Percentiles rank a stretch among this genome's conserved stretches.
phyloP scores from a whole-genome alignment of 805 yeast species.

The Tetrapisispora namnaoensis region DNA sequence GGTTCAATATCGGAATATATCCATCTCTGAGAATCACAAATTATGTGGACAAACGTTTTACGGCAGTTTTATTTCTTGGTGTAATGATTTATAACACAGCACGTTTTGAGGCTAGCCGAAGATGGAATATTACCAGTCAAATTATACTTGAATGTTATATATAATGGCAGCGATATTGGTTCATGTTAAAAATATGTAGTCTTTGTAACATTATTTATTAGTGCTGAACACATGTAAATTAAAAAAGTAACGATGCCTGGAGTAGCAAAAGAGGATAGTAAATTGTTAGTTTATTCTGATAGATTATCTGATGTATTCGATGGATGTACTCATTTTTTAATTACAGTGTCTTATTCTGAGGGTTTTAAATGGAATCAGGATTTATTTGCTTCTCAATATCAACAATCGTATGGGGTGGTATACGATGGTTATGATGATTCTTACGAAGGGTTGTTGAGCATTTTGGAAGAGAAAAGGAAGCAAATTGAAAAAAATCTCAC shows the following conservation, averaged over 20 bases:
- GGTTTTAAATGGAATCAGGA: conserved; percentile 75
- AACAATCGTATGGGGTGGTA: conserved; percentile 40
- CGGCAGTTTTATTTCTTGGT: too few relatives aligned
- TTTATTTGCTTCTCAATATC: conserved; percentile 60
- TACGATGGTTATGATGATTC: conserved; percentile 27
- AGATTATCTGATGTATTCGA: neutral
- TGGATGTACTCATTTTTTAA: conserved; percentile 6
- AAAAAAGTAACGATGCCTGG: neutral
- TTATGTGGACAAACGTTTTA: too few relatives aligned
- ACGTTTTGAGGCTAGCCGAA: too few relatives aligned
- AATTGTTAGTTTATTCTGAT: neutral
- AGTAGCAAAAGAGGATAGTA: neutral
- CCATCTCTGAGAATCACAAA: too few relatives aligned
- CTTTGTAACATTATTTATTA: too few relatives aligned
- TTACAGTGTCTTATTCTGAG: conserved; percentile 42
- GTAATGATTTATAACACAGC: too few relatives aligned
- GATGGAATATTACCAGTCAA: too few relatives aligned
- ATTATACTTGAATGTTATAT: too few relatives aligned
- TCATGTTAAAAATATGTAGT: too few relatives aligned
- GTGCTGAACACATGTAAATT: too few relatives aligned
- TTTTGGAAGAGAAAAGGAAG: neutral
- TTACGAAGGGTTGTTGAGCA: conserved; percentile 4
- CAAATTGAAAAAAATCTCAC: neutral
- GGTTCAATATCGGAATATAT: too few relatives aligned
- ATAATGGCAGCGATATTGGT: too few relatives aligned